Conservation (phyloP, 352 stramenopile species). For the Phytophthora parvispora region DNA sequence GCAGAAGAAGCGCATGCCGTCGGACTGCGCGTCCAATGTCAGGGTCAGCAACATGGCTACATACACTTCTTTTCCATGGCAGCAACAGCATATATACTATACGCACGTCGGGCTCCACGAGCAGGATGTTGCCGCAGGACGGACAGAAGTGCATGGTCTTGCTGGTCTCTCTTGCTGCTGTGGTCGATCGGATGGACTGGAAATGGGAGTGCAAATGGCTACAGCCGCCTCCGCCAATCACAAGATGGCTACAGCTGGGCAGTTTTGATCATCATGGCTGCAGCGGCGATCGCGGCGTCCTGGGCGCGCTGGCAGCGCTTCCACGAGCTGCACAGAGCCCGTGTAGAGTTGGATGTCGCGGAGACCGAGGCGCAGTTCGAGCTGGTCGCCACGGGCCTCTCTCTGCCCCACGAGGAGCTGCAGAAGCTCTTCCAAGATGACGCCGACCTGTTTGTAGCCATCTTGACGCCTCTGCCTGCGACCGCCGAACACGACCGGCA, state of each 20-base stretch:
- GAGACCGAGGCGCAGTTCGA: constrained; percentile 62
- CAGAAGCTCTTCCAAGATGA: constrained; percentile 37
- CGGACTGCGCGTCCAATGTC: constrained; percentile 72
- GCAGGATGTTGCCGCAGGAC: constrained; percentile 91
- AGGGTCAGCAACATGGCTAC: neutral
- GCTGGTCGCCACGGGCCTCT: constrained; percentile 55
- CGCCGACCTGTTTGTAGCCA: constrained; percentile 15
- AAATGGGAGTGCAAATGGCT: neutral
- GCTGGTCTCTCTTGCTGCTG: neutral
- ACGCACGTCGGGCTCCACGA: constrained; percentile 88
- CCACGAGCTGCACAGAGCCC: constrained; percentile 3
- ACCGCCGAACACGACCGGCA: constrained; percentile 25
- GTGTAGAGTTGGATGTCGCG: constrained; percentile 5
- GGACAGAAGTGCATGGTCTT: constrained; percentile 90
- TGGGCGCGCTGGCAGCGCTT: constrained; percentile 38
- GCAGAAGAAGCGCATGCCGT: constrained; percentile 93
- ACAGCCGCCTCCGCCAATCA: neutral
- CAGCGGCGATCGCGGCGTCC: constrained; percentile 10
- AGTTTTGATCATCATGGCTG: neutral
- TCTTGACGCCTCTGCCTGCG: constrained; percentile 54
- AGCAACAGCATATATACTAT: no score
- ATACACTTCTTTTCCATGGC: no score
- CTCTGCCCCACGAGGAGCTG: constrained; percentile 31
- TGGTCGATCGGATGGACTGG: constrained; percentile 1
- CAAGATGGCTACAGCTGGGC: neutral